Percentiles rank a stretch among this genome's conserved stretches.
Evolutionary conservation across 257 asterid genomes (phyloP).

Genomic region (Solanum bukasovii): DNA sequence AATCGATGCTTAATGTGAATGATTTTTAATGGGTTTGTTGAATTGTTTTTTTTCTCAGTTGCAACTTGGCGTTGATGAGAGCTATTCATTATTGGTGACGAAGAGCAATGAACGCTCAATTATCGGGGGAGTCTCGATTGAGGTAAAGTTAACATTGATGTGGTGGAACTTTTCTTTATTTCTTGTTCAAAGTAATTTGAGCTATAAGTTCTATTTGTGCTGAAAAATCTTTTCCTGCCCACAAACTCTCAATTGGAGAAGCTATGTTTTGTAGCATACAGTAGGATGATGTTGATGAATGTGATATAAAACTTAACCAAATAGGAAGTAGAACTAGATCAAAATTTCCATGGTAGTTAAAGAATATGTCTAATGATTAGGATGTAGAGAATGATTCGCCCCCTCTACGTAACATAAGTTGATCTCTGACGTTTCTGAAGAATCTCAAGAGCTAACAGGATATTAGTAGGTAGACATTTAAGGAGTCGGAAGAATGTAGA

Average conservation of each 20-base stretch:
- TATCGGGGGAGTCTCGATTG: slow-evolving; percentile 52
- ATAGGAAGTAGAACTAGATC: neutral
- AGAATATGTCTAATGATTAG: neutral
- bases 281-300: neutral
- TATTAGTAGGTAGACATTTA: neutral
- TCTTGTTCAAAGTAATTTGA: neutral
- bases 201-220: neutral
- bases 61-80: slow-evolving; percentile 88
- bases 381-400: neutral
- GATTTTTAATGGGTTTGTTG: neutral
- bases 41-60: slow-evolving; percentile 27
- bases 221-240: neutral
- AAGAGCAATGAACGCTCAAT: slow-evolving; percentile 44
- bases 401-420: neutral
- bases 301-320: neutral
- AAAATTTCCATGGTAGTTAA: neutral
- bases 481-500: neutral
- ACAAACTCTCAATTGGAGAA: neutral
- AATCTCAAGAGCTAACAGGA: neutral
- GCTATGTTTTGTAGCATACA: neutral
- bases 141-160: slow-evolving; percentile 30
- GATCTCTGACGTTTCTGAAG: neutral
- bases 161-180: neutral
- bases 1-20: neutral
- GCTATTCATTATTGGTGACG: slow-evolving; percentile 65